Base-by-base conservation (phyloP, 345 rosid species). In the Eucalyptus regnans region DNA sequence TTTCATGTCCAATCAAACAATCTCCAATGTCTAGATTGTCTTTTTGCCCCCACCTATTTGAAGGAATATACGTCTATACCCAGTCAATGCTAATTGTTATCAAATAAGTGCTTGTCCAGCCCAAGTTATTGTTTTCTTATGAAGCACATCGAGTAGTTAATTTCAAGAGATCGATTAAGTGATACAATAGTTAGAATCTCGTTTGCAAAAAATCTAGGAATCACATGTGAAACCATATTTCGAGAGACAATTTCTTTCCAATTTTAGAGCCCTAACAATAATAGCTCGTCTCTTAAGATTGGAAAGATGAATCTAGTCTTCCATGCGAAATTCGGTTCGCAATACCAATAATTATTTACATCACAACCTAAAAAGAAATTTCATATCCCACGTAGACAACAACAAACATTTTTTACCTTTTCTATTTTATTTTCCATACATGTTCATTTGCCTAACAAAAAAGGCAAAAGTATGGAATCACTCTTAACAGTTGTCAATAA, bases 281-380 rank as follows among this genome's bases (percentile, higher is more conserved):
- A 33, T 8, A 0, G 44, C 81, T 33, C 0, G 0, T 71, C 44
- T 17, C 7, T 33, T 7, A 2, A n/a, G 3, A 64, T n/a, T n/a
- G 41, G 76, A 64, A n/a, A n/a, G 20, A 1, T 14, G 76, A n/a
- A n/a, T n/a, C 10, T 31, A 66, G 1, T 66, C 6, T 4, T 9
- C 4, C 0, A 2, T 66, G 22, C 0, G 2, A 66, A 8, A 15
- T 66, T 8, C 0, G 22, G 43, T 4, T 29, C 2, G 18, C 79
- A 31, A 31, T 31, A 4, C 41, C 20, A 2, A 15, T 31, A 1
- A 37, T 31, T 4, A 66, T 31, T 37, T 31, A 66, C 41, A 2
- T 17, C 0, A 15, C 6, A 16, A 31, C 37, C 10, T 31, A 15
- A 66, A 66, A 66, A 0, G 10, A 31, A 0, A 31, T 1, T 31